Evolutionary conservation across 2,329 filamentous ascomycete genomes (phyloP).

Genomic region (Ophiosphaerella herpotricha): DNA sequence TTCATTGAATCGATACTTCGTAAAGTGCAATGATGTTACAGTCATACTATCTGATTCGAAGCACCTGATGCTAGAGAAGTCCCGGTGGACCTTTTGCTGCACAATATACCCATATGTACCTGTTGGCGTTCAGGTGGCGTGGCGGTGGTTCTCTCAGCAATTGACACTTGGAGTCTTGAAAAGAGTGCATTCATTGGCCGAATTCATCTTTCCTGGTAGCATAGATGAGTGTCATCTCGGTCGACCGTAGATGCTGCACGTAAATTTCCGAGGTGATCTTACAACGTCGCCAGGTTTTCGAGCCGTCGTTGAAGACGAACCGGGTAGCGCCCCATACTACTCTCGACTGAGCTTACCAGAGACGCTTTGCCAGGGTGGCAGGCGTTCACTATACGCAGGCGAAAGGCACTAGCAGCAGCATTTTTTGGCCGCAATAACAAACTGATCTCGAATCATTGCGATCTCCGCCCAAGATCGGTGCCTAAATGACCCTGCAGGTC

Average conservation of each 20-base stretch:
- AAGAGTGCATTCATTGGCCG: not conserved
- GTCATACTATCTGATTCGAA: too few species aligned
- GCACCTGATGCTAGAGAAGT: too few species aligned
- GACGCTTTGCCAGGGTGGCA: not conserved
- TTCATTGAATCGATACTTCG: not conserved
- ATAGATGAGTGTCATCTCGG: constrained; percentile 3
- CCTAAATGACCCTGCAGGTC: constrained; percentile 4
- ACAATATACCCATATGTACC: too few species aligned
- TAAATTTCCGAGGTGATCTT: constrained; percentile 1
- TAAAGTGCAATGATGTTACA: too few species aligned
- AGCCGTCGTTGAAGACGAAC: not conserved
- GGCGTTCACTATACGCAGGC: too few species aligned
- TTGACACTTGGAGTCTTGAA: not conserved
- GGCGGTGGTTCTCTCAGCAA: not conserved
- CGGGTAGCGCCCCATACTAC: not conserved
- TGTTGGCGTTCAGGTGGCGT: not conserved
- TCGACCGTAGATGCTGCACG: constrained; percentile 1
- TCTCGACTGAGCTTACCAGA: not conserved
- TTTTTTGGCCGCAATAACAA: not conserved
- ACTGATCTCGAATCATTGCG: not conserved
- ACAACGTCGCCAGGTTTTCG: not conserved
- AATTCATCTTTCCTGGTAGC: not conserved
- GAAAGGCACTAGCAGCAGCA: not conserved
- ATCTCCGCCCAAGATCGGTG: not conserved
- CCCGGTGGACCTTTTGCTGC: too few species aligned